A percentile compares a stretch with the other conserved stretches of the same genome.
These are phyloP conservation scores for Aspergillus caelatus DNA, from an alignment of 2,329 filamentous ascomycete genomes.

Conservation along the genomic window DNA sequence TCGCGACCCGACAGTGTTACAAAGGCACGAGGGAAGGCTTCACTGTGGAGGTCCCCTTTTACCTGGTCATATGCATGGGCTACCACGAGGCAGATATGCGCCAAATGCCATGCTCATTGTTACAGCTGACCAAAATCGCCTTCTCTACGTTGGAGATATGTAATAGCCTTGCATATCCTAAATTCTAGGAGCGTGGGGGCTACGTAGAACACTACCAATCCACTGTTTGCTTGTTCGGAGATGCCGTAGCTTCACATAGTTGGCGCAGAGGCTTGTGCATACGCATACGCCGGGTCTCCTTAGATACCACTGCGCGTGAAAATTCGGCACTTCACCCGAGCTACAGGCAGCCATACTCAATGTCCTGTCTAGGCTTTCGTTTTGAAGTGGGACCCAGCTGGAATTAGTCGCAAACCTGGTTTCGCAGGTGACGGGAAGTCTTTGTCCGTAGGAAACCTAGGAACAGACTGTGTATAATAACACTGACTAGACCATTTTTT, in stretches of 20 bases:
- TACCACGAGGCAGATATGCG: background rate
- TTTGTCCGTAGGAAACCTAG: background rate
- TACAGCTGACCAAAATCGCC: background rate
- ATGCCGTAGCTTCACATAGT: background rate
- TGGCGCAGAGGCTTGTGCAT: background rate
- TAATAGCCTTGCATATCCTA: background rate
- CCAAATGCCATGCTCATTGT: too few species aligned
- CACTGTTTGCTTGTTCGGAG: background rate
- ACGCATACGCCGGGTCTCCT: background rate
- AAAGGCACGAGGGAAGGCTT: background rate
- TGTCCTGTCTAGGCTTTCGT: background rate
- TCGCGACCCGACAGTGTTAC: background rate
- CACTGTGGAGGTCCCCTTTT: background rate
- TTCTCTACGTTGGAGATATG: background rate
- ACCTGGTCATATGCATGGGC: background rate
- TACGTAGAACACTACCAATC: background rate
- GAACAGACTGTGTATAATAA: background rate
- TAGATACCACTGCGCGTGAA: background rate
- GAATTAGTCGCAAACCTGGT: background rate
- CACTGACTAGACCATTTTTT: background rate
- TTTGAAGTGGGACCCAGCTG: background rate
- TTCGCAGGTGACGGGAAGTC: background rate
- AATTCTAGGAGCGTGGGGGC: background rate
- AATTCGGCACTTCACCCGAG: too few species aligned
- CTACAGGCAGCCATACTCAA: background rate